These are phyloP conservation scores for Cucumis cinereus DNA, from an alignment of 306 rosid genomes.

Conservation along the genomic window DNA sequence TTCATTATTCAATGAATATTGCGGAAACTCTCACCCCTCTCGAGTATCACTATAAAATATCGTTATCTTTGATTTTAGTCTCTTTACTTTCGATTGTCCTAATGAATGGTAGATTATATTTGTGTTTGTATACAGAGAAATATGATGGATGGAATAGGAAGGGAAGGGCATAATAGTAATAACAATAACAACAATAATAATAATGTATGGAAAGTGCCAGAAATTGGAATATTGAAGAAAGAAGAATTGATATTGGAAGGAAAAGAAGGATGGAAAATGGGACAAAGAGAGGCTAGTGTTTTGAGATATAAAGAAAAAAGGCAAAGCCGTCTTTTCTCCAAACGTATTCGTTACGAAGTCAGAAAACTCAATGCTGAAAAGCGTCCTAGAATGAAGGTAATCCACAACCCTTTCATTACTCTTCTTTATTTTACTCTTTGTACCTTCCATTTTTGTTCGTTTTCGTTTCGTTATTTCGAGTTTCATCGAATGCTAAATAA, in stretches of 20 bases:
- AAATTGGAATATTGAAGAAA: slow-evolving; percentile 6
- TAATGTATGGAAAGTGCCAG: slow-evolving; percentile 44
- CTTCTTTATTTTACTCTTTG: no score
- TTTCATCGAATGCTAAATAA: no score
- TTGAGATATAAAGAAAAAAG: slow-evolving; percentile 84
- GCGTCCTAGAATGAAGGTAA: slow-evolving; percentile 90
- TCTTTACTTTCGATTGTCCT: no score
- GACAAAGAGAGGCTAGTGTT: slow-evolving; percentile 73
- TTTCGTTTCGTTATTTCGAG: no score
- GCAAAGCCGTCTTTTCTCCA: slow-evolving; percentile 62
- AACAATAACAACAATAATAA: not conserved
- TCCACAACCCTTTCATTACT: no score
- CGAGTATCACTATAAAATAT: no score
- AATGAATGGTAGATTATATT: no score
- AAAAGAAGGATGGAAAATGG: slow-evolving; percentile 28
- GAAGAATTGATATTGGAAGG: slow-evolving; percentile 19
- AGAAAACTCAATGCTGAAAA: slow-evolving; percentile 87
- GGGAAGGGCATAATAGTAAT: slow-evolving; percentile 16
- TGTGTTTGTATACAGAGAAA: not conserved
- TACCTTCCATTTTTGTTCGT: no score
- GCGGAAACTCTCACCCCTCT: no score
- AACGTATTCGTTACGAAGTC: slow-evolving; percentile 74
- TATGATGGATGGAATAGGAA: slow-evolving; percentile 29
- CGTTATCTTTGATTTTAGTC: no score
- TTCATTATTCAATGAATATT: no score